Evolutionary conservation across 305 asterid species (phyloP).

Genomic region (Solanum chacoense): DNA sequence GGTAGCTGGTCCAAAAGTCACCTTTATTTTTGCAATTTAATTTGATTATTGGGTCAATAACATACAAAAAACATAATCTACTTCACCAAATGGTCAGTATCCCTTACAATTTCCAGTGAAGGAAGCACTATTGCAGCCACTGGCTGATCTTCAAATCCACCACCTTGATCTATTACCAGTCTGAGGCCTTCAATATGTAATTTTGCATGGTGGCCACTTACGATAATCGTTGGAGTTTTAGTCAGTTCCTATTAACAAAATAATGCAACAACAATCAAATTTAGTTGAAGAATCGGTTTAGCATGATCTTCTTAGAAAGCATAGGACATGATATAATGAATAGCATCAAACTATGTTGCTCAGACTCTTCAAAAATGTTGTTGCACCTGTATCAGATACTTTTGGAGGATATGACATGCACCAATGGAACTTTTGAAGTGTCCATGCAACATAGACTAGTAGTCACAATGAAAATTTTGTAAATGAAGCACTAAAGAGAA

Average conservation of each 20-base stretch:
- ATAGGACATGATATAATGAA: background rate
- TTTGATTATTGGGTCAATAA: background rate
- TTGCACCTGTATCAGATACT: background rate
- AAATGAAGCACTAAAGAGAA: background rate
- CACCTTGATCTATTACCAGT: constrained; percentile 70
- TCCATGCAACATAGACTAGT: background rate
- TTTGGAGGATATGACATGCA: background rate
- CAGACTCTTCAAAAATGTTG: background rate
- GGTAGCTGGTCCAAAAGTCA: background rate
- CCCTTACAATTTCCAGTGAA: constrained; percentile 50
- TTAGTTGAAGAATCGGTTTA: background rate
- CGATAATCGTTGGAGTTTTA: constrained; percentile 40
- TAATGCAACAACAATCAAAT: background rate
- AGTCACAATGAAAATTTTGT: background rate
- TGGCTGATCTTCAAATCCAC: constrained; percentile 55
- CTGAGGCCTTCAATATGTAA: constrained; percentile 56
- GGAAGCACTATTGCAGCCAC: constrained; percentile 80
- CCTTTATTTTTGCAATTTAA: background rate
- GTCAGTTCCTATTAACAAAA: constrained; percentile 43
- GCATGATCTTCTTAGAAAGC: background rate
- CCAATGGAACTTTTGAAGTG: background rate
- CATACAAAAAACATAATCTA: background rate
- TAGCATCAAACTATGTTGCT: background rate
- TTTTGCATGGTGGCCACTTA: constrained; percentile 85
- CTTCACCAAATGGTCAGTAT: constrained; percentile 37